Percentiles rank a stretch among this genome's conserved stretches.
Conservation (phyloP, 2,329 filamentous ascomycete genomes). For the Hirsutella rhossiliensis region DNA sequence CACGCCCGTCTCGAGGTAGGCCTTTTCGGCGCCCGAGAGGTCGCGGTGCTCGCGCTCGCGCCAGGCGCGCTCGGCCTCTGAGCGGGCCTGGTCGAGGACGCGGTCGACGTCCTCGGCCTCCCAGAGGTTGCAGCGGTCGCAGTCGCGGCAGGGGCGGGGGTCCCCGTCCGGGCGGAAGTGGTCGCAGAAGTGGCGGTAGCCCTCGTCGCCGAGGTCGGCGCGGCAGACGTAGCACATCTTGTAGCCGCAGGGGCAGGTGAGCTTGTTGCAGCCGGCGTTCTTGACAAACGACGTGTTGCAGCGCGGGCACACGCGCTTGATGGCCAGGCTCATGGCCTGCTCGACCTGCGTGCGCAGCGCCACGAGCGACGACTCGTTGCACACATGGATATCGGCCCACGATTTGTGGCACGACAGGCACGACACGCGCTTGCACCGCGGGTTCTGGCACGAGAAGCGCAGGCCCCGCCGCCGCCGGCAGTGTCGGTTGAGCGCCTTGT, state of each 20-base stretch:
- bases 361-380: conserved; percentile 71
- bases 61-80: conserved; percentile 63
- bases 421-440: conserved; percentile 55
- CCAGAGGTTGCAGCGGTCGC: conserved; percentile 68
- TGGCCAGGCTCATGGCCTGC: conserved; percentile 81
- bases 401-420: conserved; percentile 73
- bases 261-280: conserved; percentile 87
- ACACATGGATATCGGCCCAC: conserved; percentile 83
- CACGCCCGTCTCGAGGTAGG: conserved; percentile 43
- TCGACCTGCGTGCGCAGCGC: conserved; percentile 84
- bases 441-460: conserved; percentile 65
- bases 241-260: conserved; percentile 91
- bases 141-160: conserved; percentile 58
- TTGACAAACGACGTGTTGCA: conserved; percentile 93
- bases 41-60: conserved; percentile 49
- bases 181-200: conserved; percentile 91
- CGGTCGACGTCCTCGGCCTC: conserved; percentile 63
- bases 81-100: conserved; percentile 55
- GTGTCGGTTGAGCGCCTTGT: conserved; percentile 51
- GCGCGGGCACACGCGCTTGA: conserved; percentile 88
- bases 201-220: conserved; percentile 58
- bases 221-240: conserved; percentile 98
- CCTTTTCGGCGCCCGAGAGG: conserved; percentile 40
- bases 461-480: conserved; percentile 60
- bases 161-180: conserved; percentile 82